Base-by-base conservation (phyloP, 108 stramenopile species). In the Craspedostauros australis region DNA sequence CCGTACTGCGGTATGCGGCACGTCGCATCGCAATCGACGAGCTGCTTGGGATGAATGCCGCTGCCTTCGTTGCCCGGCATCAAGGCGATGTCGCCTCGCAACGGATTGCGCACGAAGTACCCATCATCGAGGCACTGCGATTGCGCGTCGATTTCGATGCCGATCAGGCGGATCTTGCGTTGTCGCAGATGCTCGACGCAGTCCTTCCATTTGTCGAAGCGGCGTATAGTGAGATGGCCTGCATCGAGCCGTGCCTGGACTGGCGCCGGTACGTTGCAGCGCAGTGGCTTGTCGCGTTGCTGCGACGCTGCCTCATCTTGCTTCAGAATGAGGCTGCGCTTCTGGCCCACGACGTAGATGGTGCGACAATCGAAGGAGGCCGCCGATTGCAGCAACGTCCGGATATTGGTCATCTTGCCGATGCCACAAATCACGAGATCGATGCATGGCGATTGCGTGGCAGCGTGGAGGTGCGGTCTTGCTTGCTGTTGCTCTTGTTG, bases 41-140 rank as follows among this genome's bases (percentile, higher is more conserved):
- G 72, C 51, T 89, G 87, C 55, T 77, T 86, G 4, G 56, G 25
- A 37, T 72, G 66, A 50, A 93, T 75, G 6, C 92, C 88, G 30
- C 64, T 67, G 1, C 88, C 92, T 64, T 93, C 88, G 52, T 93
- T 93, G 6, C 88, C 87, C 86, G 88, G 82, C 59, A 89, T 68
- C 28, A 93, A 72, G 0, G 82, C 87, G 21, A 73, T 68, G 50
- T 69, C 40, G 40, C 67, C 16, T 29, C 64, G 7, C 54, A 8
- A 63, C 27, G 25, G 46, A 72, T 8, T 50, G 22, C 23, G 37
- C 18, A 21, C 27, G 30, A 54, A 47, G 24, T 57, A 71, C 25
- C 30, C 60, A 16, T 73, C 50, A 29, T 83, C 71, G 27, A 76
- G 44, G 19, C 57, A 28, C 32, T 72, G 28, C 36, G 70, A 64